Base-by-base conservation (phyloP, 1,139 yeast species). In the Saccharomycopsis hybrid region DNA sequence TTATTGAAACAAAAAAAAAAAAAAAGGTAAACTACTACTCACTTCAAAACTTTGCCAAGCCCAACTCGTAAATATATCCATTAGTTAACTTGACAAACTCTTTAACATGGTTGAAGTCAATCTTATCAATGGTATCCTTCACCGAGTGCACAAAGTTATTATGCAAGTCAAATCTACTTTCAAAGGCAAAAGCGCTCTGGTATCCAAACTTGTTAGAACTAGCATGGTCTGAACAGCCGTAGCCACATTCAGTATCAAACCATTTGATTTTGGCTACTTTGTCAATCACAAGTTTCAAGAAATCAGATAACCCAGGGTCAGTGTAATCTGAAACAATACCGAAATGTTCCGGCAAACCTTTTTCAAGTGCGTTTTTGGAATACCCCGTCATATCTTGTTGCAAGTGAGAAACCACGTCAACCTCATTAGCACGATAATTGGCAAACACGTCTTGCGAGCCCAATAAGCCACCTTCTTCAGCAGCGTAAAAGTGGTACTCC, bases 321-420 rank as follows among this genome's bases (percentile, higher is more conserved):
- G 86, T 84, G 65, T 79, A 82, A 68, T 90, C 97, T 1, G 78
- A 76, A 54, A 89, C 80, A 46, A 90, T 73, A 11, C 96, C 97
- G 59, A 89, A 75, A 61, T 84, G 86, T 53, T 83, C 90, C 47
- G 76, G 77, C n/a, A 71, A 64, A 3, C 82, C 84, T 41, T 69
- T 70, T 46, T 77, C 80, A 29, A 71, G 60, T 27, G 82, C 68
- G 46, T 74, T 77, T 45, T 77, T 74, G 5, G 83, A 77, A 62
- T 76, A 89, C 0, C 97, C 97, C 1, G 97, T 87, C 97, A 90
- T 90, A 63, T 90, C 97, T 64, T 89, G 96, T 65, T 90, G 97
- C 47, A 90, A 72, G 89, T 89, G 84, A 3, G 90, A 92, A 37
- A 82, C 74, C 29, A 90, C 90, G 27, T 73, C 71, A 53, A 70